A percentile compares a stretch with the other conserved stretches of the same genome.
phyloP scores from a whole-genome alignment of 106 monocot genomes.

The Acorus gramineus region DNA sequence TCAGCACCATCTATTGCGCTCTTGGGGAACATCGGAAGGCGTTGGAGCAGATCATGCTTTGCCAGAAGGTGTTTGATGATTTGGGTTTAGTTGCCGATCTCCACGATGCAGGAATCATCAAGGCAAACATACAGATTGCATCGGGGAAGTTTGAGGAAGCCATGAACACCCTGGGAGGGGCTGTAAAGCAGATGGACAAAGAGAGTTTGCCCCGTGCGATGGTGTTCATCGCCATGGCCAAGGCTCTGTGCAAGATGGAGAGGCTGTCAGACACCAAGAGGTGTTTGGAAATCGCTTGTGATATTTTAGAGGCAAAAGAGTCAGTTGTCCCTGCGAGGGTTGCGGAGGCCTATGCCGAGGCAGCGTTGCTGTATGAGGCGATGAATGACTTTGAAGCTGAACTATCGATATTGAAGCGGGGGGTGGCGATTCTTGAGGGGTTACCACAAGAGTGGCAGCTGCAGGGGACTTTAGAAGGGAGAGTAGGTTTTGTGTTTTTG shows the following conservation, averaged over 20 bases:
- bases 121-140: constrained; percentile 54
- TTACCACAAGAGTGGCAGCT: constrained; percentile 56
- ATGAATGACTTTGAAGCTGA: constrained; percentile 71
- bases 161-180: constrained; percentile 29
- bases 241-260: constrained; percentile 40
- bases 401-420: constrained; percentile 53
- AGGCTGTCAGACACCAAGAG: constrained; percentile 58
- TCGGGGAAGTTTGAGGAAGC: constrained; percentile 70
- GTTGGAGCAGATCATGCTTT: constrained; percentile 57
- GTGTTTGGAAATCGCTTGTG: constrained; percentile 62
- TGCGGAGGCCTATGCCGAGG: constrained; percentile 59
- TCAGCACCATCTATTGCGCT: constrained; percentile 55
- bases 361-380: constrained; percentile 72
- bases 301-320: constrained; percentile 50
- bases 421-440: constrained; percentile 36
- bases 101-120: constrained; percentile 47
- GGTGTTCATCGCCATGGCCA: constrained; percentile 69
- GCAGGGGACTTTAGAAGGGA: constrained; percentile 56
- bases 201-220: constrained; percentile 52
- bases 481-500: constrained; percentile 84
- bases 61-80: constrained; percentile 29
- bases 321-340: constrained; percentile 24
- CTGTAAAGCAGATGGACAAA: constrained; percentile 37
- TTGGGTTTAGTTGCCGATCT: constrained; percentile 44
- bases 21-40: constrained; percentile 60